Conservation (phyloP, 2,329 filamentous ascomycete species). For the Capronia coronata region DNA sequence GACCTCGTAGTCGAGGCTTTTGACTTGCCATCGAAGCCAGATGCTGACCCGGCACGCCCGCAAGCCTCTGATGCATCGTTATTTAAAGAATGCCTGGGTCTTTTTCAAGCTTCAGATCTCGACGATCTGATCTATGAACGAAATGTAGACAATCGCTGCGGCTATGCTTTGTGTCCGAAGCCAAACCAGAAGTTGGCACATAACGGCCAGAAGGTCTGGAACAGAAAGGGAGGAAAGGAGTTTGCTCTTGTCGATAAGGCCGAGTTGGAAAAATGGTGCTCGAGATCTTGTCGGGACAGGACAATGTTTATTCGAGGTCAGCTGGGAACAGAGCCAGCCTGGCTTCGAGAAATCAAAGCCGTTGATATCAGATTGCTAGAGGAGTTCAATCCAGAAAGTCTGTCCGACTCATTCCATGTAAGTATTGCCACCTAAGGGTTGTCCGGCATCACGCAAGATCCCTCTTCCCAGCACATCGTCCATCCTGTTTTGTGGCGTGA, state of each 20-base stretch:
- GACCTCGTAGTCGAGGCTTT: constrained; percentile 65
- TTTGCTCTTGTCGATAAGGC: constrained; percentile 62
- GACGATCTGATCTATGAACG: constrained; percentile 83
- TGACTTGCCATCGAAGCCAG: constrained; percentile 51
- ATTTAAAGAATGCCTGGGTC: constrained; percentile 61
- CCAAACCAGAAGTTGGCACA: constrained; percentile 53
- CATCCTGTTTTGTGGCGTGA: neutral
- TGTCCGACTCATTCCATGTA: constrained; percentile 19
- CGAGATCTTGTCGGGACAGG: constrained; percentile 66
- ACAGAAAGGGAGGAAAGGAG: constrained; percentile 51
- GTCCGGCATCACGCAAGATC: neutral
- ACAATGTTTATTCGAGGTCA: constrained; percentile 85
- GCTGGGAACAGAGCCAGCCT: constrained; percentile 75
- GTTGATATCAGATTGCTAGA: constrained; percentile 58
- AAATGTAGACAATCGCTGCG: constrained; percentile 74
- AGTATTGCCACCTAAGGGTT: neutral
- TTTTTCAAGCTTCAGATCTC: constrained; percentile 83
- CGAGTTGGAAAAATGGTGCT: constrained; percentile 82
- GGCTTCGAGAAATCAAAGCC: constrained; percentile 63
- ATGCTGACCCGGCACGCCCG: constrained; percentile 48
- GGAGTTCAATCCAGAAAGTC: constrained; percentile 43
- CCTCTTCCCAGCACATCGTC: neutral
- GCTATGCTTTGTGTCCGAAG: constrained; percentile 70
- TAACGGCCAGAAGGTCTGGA: constrained; percentile 48
- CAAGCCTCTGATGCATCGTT: constrained; percentile 54